Conservation (phyloP, 208 protist genomes). For the Balamuthia mandrillaris region DNA sequence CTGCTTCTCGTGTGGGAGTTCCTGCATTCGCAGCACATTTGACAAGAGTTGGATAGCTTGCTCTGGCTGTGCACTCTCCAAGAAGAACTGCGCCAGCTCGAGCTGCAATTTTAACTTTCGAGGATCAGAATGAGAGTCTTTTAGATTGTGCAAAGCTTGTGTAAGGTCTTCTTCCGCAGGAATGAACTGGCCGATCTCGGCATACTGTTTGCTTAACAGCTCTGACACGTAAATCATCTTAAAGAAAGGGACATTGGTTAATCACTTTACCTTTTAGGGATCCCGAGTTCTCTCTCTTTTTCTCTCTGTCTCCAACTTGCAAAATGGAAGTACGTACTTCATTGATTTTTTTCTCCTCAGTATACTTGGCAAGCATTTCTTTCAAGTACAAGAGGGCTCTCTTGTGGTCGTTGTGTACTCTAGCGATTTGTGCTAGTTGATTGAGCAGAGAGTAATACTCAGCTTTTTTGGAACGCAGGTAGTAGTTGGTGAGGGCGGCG, state of each 20-base stretch:
- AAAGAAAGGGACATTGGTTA: background rate
- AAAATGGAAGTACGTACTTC: background rate
- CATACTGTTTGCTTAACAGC: constrained; percentile 22
- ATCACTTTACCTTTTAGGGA: background rate
- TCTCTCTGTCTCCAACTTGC: background rate
- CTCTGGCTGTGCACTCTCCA: background rate
- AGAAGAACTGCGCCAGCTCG: background rate
- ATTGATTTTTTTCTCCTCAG: background rate
- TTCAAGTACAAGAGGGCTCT: background rate
- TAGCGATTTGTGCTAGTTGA: background rate
- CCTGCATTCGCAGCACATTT: background rate
- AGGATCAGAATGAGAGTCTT: background rate
- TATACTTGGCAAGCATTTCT: background rate
- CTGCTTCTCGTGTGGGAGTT: background rate
- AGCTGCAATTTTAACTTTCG: background rate
- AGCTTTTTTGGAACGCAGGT: background rate
- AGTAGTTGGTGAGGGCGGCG: background rate
- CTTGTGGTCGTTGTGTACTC: background rate
- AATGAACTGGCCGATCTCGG: background rate
- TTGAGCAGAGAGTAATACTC: background rate
- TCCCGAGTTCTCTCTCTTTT: background rate
- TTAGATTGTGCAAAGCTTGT: background rate
- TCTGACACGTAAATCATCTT: constrained; percentile 21
- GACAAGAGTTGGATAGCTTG: background rate
- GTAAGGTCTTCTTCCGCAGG: background rate